phyloP scores from a whole-genome alignment of 2,329 filamentous ascomycete species.

The Cladosporium sphaerospermum region DNA sequence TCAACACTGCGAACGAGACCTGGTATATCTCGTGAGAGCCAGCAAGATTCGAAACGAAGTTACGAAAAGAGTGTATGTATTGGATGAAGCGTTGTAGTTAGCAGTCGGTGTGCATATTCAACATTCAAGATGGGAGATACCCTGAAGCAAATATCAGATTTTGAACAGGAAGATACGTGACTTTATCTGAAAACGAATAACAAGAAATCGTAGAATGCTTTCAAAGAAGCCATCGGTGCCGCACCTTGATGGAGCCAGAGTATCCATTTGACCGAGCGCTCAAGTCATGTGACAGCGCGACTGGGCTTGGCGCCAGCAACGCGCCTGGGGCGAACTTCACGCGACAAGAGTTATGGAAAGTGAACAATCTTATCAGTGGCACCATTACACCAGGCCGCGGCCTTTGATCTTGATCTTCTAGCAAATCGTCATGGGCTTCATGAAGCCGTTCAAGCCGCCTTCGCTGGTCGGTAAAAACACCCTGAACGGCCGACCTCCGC shows the following conservation, averaged over 20 bases:
- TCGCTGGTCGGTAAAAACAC: conserved; percentile 8
- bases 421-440: neutral
- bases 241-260: too few relatives aligned
- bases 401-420: too few relatives aligned
- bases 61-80: too few relatives aligned
- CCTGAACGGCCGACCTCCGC: neutral
- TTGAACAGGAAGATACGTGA: too few relatives aligned
- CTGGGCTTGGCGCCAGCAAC: neutral
- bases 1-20: neutral
- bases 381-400: too few relatives aligned
- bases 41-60: neutral
- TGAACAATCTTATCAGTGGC: too few relatives aligned
- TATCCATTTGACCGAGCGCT: neutral
- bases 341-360: too few relatives aligned
- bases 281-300: neutral
- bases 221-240: too few relatives aligned
- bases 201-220: too few relatives aligned
- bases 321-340: too few relatives aligned
- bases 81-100: neutral
- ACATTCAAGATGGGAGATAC: neutral
- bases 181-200: too few relatives aligned
- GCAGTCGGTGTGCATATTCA: conserved; percentile 7
- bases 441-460: conserved; percentile 15
- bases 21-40: neutral
- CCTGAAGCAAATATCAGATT: neutral